phyloP scores from a whole-genome alignment of 352 stramenopile species.

The Phytophthora macrochlamydospora region DNA sequence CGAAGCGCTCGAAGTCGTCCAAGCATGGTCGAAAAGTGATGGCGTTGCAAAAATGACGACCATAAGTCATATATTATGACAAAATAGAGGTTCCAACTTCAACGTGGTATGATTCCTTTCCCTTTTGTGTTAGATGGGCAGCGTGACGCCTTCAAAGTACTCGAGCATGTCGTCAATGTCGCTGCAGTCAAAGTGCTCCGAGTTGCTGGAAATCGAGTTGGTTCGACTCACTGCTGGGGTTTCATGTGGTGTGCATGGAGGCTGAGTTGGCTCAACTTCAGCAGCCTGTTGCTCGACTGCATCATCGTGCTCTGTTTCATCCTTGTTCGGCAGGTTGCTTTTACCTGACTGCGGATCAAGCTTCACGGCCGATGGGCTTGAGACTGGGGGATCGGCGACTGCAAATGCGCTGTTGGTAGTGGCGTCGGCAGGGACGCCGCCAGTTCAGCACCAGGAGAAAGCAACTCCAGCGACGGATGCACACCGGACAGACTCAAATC shows the following conservation, averaged over 20 bases:
- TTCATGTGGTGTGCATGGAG: conserved; percentile 3
- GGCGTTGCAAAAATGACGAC: neutral
- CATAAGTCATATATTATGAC: too few species aligned
- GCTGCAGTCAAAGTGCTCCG: conserved; percentile 38
- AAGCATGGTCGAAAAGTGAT: conserved; percentile 25
- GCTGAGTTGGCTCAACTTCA: neutral
- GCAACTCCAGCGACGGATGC: conserved; percentile 22
- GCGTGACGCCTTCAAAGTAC: conserved; percentile 71
- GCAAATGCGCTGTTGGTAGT: conserved; percentile 21
- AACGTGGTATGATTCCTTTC: conserved; percentile 1
- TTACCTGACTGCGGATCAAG: conserved; percentile 8
- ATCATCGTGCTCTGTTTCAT: neutral
- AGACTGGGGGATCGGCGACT: conserved; percentile 28
- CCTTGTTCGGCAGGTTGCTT: conserved; percentile 7
- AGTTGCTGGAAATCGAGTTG: conserved; percentile 31
- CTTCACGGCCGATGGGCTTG: conserved; percentile 15
- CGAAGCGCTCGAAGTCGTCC: conserved; percentile 8
- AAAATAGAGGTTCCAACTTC: too few species aligned
- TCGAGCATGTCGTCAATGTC: conserved; percentile 81
- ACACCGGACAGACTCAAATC: neutral
- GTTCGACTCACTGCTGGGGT: conserved; percentile 5
- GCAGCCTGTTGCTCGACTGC: neutral
- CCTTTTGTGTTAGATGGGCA: conserved; percentile 52
- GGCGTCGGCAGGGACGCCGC: conserved; percentile 20
- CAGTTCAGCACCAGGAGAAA: conserved; percentile 31